These are phyloP conservation scores for Cytospora piceae DNA, from an alignment of 2,329 filamentous ascomycete genomes.

Conservation along the genomic window DNA sequence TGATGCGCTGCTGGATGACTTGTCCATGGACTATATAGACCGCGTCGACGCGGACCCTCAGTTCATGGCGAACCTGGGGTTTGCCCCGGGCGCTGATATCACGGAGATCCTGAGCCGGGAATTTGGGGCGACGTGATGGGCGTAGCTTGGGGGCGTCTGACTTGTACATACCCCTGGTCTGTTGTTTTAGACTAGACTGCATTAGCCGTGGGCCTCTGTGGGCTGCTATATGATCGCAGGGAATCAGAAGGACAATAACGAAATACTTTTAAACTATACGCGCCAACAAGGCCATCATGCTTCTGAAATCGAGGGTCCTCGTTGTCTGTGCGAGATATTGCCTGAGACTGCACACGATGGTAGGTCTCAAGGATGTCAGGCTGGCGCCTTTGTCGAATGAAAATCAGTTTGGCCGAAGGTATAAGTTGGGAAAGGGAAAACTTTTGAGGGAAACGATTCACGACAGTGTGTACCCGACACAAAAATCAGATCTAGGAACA, in stretches of 20 bases:
- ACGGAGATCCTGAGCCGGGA: constrained; percentile 44
- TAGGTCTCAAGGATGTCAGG: no score
- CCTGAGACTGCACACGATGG: no score
- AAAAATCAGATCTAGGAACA: no score
- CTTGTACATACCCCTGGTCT: not conserved
- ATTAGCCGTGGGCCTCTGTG: not conserved
- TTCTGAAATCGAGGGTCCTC: no score
- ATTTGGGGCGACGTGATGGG: constrained; percentile 39
- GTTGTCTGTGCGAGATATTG: no score
- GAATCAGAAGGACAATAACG: not conserved
- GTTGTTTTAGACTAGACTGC: constrained; percentile 9
- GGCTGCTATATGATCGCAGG: not conserved
- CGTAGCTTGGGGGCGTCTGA: not conserved
- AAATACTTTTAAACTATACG: not conserved
- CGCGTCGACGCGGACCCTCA: constrained; percentile 59
- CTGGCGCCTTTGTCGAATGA: no score
- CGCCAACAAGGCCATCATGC: no score
- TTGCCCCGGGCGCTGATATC: constrained; percentile 64
- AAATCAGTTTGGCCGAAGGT: no score
- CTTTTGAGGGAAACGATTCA: no score
- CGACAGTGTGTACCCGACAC: no score
- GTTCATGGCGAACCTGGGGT: constrained; percentile 70
- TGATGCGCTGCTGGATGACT: constrained; percentile 56
- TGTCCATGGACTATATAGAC: constrained; percentile 55
- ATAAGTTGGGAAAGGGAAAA: no score